Evolutionary conservation across 164 flowering plant genomes (phyloP), one percentile per base, ranked within the genome.

Genomic region (Stephania japonica): DNA sequence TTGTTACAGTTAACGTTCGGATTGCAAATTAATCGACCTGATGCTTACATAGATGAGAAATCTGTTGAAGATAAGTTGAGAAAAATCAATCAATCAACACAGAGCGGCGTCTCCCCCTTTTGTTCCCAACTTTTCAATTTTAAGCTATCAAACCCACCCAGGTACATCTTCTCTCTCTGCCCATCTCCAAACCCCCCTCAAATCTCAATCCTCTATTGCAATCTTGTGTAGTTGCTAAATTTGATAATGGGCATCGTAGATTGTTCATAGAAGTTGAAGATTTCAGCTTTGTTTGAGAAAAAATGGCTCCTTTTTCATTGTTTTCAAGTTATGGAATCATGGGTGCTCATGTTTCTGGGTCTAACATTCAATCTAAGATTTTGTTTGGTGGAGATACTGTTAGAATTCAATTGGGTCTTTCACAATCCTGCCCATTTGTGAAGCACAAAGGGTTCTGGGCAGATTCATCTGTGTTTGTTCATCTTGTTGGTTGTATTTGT

Each of bases 281-380:
- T 59, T 59, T 59, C 23, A 27, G 26, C 26, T 72, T 68, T 63
- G 56, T 69, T 21, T 12, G 72, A 61, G 12, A 2, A 38, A 65
- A 75, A 70, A 84, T 88, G 89, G 82, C 82, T 27, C 78, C 71
- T 69, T 76, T 82, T 76, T 81, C 84, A 72, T 68, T 84, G 14
- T 62, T 72, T 62, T 81, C 83, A 68, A 80, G 65, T 75, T 74
- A 65, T 78, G 84, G 87, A 76, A 76, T 75, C 6, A 73, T 80
- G 74, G 64, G 75, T 26, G 44, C 66, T 71, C 79, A 61, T 65
- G 72, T 72, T 73, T 64, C 77, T 49, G 65, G 73, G 44, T 78
- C 69, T 32, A 32, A 32, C 66, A 72, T 65, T 73, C 81, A 74
- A 49, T 67, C 79, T n/a, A 43, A 42, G 25, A 19, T 78, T 68